These are phyloP conservation scores for Casuarina equisetifolia DNA, from an alignment of 306 rosid genomes.

Conservation along the genomic window DNA sequence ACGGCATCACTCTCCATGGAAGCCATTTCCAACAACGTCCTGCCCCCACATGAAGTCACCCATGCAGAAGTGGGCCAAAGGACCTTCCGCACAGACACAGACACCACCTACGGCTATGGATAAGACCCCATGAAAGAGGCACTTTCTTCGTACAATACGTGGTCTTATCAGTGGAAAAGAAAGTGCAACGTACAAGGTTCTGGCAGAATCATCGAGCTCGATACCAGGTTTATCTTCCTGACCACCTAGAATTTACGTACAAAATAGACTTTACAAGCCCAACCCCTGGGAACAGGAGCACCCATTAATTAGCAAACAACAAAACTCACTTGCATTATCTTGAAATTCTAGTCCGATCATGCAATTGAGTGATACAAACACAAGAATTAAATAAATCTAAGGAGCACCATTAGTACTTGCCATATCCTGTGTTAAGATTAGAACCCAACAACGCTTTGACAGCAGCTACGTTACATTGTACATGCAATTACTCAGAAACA, in stretches of 20 bases:
- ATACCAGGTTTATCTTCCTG: not conserved
- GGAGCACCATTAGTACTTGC: constrained; percentile 6
- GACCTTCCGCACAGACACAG: not conserved
- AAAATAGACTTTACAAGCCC: not conserved
- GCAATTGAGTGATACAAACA: not conserved
- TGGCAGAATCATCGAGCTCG: not conserved
- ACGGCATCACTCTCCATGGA: not conserved
- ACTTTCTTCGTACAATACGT: not conserved
- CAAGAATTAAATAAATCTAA: not conserved
- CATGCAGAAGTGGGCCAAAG: not conserved
- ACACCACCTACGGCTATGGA: not conserved
- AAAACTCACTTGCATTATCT: not conserved
- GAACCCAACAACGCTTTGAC: constrained; percentile 32
- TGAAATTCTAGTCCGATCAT: not conserved
- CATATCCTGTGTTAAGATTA: constrained; percentile 12
- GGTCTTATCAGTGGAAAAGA: not conserved
- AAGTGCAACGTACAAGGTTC: not conserved
- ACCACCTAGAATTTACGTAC: not conserved
- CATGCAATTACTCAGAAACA: constrained; percentile 39
- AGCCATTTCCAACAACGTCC: not conserved
- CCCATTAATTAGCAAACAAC: constrained; percentile 2
- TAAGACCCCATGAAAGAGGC: not conserved
- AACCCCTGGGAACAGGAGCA: not conserved
- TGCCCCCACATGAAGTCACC: constrained; percentile 3
- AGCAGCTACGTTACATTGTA: constrained; percentile 42